A percentile compares a stretch with the other conserved stretches of the same genome.
Conservation (phyloP, 2,329 filamentous ascomycete species). For the Botrytis byssoidea region DNA sequence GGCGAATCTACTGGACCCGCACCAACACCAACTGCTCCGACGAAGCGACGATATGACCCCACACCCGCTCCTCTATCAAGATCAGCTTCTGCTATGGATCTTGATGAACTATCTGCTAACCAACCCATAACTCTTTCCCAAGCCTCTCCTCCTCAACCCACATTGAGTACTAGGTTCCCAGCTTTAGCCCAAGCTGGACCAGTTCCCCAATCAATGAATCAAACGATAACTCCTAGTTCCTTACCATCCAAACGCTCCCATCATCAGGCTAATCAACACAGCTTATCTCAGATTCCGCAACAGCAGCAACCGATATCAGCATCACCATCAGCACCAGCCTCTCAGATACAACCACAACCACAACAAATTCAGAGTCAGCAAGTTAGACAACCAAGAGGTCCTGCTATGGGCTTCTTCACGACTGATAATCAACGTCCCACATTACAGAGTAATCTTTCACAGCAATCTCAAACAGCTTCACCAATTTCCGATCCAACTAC, state of each 20-base stretch:
- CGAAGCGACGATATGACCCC: conserved; percentile 53
- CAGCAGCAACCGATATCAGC: conserved; percentile 24
- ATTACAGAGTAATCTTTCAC: conserved; percentile 22
- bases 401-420: conserved; percentile 36
- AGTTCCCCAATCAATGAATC: conserved; percentile 32
- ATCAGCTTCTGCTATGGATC: conserved; percentile 48
- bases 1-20: conserved; percentile 61
- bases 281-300: conserved; percentile 27
- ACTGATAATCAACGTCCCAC: conserved; percentile 32
- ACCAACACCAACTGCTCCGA: conserved; percentile 54
- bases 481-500: conserved; percentile 6
- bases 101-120: conserved; percentile 43
- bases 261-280: conserved; percentile 32
- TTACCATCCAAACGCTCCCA: conserved; percentile 32
- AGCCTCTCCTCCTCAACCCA: conserved; percentile 33
- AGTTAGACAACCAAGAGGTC: conserved; percentile 30
- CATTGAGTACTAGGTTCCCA: conserved; percentile 34
- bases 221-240: conserved; percentile 31
- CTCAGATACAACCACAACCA: conserved; percentile 15
- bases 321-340: conserved; percentile 25
- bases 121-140: conserved; percentile 30
- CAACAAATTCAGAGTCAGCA: conserved; percentile 25
- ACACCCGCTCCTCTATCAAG: conserved; percentile 43
- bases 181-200: conserved; percentile 38
- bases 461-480: conserved; percentile 10